phyloP scores from a whole-genome alignment of 768 basidiomycete genomes.

The Pulveroboletus ravenelii region DNA sequence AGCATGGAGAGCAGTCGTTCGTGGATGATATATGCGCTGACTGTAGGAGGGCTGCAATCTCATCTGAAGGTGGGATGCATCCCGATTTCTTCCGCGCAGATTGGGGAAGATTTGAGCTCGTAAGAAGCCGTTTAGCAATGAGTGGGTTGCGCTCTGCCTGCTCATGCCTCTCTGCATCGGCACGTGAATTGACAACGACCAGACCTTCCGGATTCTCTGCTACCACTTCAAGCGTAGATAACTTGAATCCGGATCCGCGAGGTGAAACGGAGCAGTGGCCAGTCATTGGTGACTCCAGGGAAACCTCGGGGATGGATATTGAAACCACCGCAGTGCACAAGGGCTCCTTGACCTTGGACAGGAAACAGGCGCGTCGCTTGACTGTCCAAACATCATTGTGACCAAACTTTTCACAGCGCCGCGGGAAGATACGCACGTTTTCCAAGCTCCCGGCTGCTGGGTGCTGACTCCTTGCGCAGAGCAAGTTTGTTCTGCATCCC shows the following conservation, averaged over 20 bases:
- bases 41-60: constrained; percentile 62
- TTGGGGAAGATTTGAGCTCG: constrained; percentile 1
- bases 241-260: constrained; percentile 59
- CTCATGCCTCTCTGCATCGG: constrained; percentile 46
- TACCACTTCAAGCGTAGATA: constrained; percentile 52
- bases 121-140: constrained; percentile 23
- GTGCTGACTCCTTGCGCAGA: constrained; percentile 69
- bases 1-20: constrained; percentile 19
- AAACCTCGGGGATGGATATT: constrained; percentile 53
- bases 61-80: constrained; percentile 57
- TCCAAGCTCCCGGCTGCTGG: constrained; percentile 68
- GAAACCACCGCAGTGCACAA: constrained; percentile 51
- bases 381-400: constrained; percentile 34
- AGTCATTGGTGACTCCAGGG: constrained; percentile 64
- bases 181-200: neutral
- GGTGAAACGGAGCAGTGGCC: constrained; percentile 69
- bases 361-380: constrained; percentile 70
- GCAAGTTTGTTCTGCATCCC: constrained; percentile 48
- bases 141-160: constrained; percentile 57
- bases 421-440: constrained; percentile 48
- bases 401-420: neutral
- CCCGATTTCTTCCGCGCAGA: constrained; percentile 6
- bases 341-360: constrained; percentile 67
- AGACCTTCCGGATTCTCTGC: constrained; percentile 11
- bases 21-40: constrained; percentile 17